Evolutionary conservation across 2,329 filamentous ascomycete species (phyloP), one percentile per base, ranked within the genome.

Genomic region (Thelonectria rubi): DNA sequence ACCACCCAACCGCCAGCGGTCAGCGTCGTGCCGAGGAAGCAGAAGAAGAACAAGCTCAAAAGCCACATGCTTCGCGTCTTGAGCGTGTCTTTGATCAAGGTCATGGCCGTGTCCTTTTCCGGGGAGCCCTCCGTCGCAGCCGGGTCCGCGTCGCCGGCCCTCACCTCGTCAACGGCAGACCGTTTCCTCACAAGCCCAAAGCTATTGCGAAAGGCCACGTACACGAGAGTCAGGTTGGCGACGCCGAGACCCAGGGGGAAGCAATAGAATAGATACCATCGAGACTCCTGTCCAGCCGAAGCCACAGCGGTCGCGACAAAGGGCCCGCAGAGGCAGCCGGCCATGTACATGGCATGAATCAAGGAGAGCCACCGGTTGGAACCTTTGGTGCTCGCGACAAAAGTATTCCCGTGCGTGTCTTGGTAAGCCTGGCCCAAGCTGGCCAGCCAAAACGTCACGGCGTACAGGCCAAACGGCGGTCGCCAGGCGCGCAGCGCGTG

Each of bases 1-100:
- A 90, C 87, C 0, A 89, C 82, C 88, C 87, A 90, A 1, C 88
- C 86, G 61, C 77, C 73, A 0, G 85, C 82, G 0, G 87, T 89
- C 2, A 87, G 80, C 1, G 70, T 72, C 0, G 81, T 82, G 0
- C 88, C 87, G 0, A 90, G 76, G 53, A 85, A 84, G 71, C 89
- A 88, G 75, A 89, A 89, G 75, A 86, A 90, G 72, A 88, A 89
- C 2, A 87, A 55, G 50, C 86, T 86, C 3, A 90, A 69, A 0
- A 87, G 71, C 84, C 86, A 89, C 3, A 90, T 75, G 3, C 78
- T 79, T 15, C 76, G 81, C 2, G 73, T 78, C 14, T 69, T 74
- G 0, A 87, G 62, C 0, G 83, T 79, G 8, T 75, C 73, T 34
- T 79, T 79, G 51, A 87, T 80, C 47, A 85, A 75, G 0, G 65